Base-by-base conservation (phyloP, 768 basidiomycete genomes). In the Boletus rubescentipes region DNA sequence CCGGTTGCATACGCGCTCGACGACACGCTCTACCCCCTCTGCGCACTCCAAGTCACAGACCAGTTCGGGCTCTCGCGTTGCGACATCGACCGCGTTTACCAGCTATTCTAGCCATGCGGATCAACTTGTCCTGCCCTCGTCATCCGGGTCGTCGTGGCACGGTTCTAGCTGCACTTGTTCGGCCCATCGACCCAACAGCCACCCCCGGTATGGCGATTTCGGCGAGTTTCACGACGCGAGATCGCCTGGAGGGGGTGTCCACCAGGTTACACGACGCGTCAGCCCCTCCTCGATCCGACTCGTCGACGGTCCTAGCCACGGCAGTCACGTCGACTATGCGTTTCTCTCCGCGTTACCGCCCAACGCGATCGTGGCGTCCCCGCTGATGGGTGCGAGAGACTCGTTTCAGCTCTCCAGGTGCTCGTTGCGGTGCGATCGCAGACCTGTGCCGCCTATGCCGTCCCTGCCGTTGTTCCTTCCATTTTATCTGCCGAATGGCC, bases 331-430 rank as follows among this genome's bases (percentile, higher is more conserved):
- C 9, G 53, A 56, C 6, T 70, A 52, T 11, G 32, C 59, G 44
- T 72, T 70, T 36, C 60, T 70, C 9, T 61, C 65, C 5, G 61
- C 58, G 9, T 37, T 49, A 23, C 68, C 68, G 0, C 67, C 63
- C 30, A 18, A 51, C n/a, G 49, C 53, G 16, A 4, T 45, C 49
- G 10, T 39, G 12, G 18, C n/a, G 1, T 68, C 70, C 11, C 68
- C 68, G 23, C 54, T 68, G 11, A 58, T 50, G 51, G 58, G 60
- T 3, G 36, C 60, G 5, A 55, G 68, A 18, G 70, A 72, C 45
- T 72, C 68, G 29, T 39, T 72, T n/a, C 70, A 68, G 53, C 37
- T 70, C 5, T 58, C 63, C 1, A 61, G 49, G 39, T 57, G 47
- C 2, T 52, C 63, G 4, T 49, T 55, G 32, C 61, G 44, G 44